phyloP scores from a whole-genome alignment of 352 stramenopile genomes.

The Phytophthora hybrid region DNA sequence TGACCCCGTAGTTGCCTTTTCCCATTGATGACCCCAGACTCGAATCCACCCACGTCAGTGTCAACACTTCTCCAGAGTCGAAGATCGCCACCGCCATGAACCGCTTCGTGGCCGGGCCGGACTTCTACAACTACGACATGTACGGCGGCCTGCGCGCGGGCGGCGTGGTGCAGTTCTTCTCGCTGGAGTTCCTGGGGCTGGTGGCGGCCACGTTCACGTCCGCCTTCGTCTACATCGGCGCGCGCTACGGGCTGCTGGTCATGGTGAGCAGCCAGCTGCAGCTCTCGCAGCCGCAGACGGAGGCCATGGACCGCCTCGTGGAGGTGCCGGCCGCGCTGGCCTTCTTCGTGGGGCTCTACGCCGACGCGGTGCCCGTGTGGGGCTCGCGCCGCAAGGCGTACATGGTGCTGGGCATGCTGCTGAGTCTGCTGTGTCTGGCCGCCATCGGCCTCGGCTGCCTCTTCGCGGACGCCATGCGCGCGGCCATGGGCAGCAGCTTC shows the following conservation, averaged over 20 bases:
- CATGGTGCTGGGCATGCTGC: conserved; percentile 72
- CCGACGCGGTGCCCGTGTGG: conserved; percentile 61
- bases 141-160: conserved; percentile 58
- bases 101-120: conserved; percentile 44
- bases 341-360: conserved; percentile 77
- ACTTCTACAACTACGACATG: conserved; percentile 77
- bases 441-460: conserved; percentile 36
- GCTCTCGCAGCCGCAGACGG: conserved; percentile 37
- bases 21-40: conserved; percentile 22
- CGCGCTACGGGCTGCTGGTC: conserved; percentile 38
- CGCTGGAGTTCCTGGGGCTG: conserved; percentile 44
- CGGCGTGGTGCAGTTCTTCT: conserved; percentile 50
- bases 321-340: conserved; percentile 80
- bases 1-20: conserved; percentile 41
- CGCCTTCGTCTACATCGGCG: conserved; percentile 51
- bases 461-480: conserved; percentile 27
- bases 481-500: conserved; percentile 26
- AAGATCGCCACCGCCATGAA: conserved; percentile 15
- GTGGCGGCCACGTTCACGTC: conserved; percentile 61
- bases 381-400: conserved; percentile 86
- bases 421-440: conserved; percentile 42
- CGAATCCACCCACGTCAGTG: neutral
- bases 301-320: conserved; percentile 51
- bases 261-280: conserved; percentile 47
- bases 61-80: conserved; percentile 1